A percentile compares a stretch with the other conserved stretches of the same genome.
Conservation (phyloP, 371 early-diverging fungal species). For the Syncephalis plumigaleata region DNA sequence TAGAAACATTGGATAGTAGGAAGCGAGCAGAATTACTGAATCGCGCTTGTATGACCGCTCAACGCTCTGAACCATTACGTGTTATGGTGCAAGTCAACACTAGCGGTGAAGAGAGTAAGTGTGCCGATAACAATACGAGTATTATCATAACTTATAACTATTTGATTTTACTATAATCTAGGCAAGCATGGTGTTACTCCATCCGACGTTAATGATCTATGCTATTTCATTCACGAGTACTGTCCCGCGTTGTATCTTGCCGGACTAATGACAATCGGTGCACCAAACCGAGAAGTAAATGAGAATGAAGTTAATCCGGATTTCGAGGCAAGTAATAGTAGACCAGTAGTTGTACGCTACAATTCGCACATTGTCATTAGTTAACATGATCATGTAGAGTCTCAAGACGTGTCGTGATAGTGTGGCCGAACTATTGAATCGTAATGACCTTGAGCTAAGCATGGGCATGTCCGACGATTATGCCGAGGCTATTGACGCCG, state of each 20-base stretch:
- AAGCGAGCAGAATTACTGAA: constrained; percentile 71
- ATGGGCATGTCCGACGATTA: constrained; percentile 98
- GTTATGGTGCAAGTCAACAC: constrained; percentile 92
- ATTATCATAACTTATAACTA: not conserved
- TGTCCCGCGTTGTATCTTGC: constrained; percentile 50
- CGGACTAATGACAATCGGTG: constrained; percentile 96
- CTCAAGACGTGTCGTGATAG: not conserved
- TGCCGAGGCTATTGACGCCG: constrained; percentile 57
- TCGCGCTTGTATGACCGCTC: constrained; percentile 35
- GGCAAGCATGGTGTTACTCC: constrained; percentile 66
- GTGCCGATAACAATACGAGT: not conserved
- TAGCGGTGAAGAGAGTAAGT: constrained; percentile 67
- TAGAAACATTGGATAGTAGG: constrained; percentile 75
- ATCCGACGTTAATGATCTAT: constrained; percentile 21
- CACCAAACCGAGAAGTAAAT: constrained; percentile 22
- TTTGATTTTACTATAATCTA: constrained; percentile 7
- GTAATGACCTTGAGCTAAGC: constrained; percentile 50
- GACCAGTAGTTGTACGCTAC: too few species aligned
- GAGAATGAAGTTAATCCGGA: constrained; percentile 65
- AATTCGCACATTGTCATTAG: too few species aligned
- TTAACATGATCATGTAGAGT: not conserved
- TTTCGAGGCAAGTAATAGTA: constrained; percentile 44
- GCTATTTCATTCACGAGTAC: constrained; percentile 34
- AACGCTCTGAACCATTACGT: constrained; percentile 29
- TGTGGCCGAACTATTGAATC: not conserved